These are phyloP conservation scores for Boletus pseudopeckii DNA, from an alignment of 768 basidiomycete genomes.

Conservation along the genomic window DNA sequence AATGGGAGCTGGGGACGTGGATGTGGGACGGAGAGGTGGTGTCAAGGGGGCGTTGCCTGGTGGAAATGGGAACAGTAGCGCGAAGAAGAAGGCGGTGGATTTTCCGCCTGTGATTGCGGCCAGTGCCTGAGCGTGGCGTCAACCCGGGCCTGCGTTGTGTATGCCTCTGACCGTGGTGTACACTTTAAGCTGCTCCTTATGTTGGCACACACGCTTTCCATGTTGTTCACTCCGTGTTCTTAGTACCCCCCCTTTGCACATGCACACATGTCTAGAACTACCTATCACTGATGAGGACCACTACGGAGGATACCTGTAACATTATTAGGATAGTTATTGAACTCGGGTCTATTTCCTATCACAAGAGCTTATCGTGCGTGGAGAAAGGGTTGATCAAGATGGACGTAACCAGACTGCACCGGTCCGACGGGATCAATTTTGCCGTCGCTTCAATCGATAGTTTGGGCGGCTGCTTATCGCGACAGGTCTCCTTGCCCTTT, in stretches of 20 bases:
- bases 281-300: neutral
- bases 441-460: neutral
- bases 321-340: conserved; percentile 29
- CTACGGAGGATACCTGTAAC: conserved; percentile 34
- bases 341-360: neutral
- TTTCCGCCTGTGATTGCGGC: conserved; percentile 36
- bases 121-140: conserved; percentile 25
- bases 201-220: too few relatives aligned
- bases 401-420: too few relatives aligned
- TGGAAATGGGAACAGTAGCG: conserved; percentile 9
- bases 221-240: neutral
- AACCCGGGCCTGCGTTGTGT: neutral
- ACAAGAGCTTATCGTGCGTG: neutral
- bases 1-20: conserved; percentile 1
- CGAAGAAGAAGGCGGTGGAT: conserved; percentile 28
- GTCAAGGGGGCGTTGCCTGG: conserved; percentile 9
- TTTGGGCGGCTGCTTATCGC: conserved; percentile 9
- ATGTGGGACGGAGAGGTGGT: conserved; percentile 8
- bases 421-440: neutral
- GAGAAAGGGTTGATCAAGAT: too few relatives aligned
- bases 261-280: conserved; percentile 16
- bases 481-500: neutral
- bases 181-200: too few relatives aligned
- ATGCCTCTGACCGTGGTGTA: too few relatives aligned
- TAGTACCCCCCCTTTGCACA: neutral